Base-by-base conservation (phyloP, 1,139 yeast species). In the Yarrowia galli region DNA sequence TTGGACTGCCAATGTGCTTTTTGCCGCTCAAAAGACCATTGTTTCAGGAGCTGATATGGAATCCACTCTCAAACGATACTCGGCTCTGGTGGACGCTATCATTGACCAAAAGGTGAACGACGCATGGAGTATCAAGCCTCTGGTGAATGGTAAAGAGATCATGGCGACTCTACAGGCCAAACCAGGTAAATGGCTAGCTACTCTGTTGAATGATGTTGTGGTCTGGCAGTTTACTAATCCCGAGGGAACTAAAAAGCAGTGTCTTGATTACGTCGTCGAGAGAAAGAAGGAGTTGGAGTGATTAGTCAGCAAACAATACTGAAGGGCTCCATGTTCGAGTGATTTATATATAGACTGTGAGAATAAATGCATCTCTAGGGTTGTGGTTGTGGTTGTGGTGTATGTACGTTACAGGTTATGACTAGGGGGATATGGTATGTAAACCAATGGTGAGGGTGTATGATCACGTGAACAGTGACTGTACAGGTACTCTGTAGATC, bases 181-280 rank as follows among this genome's bases (percentile, higher is more conserved):
- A 74, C 92, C 95, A 0, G 98, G 98, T 0, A 92, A 93, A 5
- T 92, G 97, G 97, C 82, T 92, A 83, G 82, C 86, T 10, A 78
- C 78, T 36, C 79, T 87, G 13, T 83, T 85, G 69, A 85, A 85
- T 16, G 78, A 82, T 56, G 82, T 91, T 10, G 76, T 91, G 56
- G 78, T 81, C 16, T 89, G 93, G 91, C 97, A 92, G 77, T 80
- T 92, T 69, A 92, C 89, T 71, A 77, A 91, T 72, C 96, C 96
- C 0, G 74, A 73, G 0, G 82, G 83, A 10, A 75, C 83, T 0
- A 80, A 79, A 67, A 85, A 83, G 0, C 88, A 89, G 46, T 84
- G 92, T 75, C 35, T 68, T 7, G 69, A 67, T 13, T 71, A 67
- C 58, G 64, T 74, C 38, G 48, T 60, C 40, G 56, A 67, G 23